Base-by-base conservation (phyloP, 768 basidiomycete genomes). In the Lentinula edodes region DNA sequence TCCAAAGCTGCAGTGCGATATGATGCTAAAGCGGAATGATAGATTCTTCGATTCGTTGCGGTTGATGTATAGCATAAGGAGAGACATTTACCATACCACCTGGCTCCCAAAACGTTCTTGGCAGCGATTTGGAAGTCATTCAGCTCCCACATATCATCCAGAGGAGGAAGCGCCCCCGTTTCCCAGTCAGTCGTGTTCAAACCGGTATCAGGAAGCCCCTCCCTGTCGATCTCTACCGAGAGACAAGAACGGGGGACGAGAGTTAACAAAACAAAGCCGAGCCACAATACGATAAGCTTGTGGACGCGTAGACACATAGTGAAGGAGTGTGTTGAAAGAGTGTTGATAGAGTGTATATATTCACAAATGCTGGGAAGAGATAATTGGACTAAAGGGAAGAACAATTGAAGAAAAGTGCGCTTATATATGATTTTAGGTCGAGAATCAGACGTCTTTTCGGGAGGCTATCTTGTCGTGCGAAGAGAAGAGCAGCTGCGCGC, bases 171-270 rank as follows among this genome's bases (percentile, higher is more conserved):
- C n/a, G 57, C 58, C 42, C 70, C 69, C 7, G 63, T 41, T 15
- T 52, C 62, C 70, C 70, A 71, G 6, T n/a, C 51, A 4, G 66
- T 65, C 8, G 70, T 71, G 51, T 70, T 62, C 12, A 71, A 63
- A 12, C 69, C 69, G 16, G 69, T 71, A 48, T 71, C 69, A 5
- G 70, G 70, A n/a, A 71, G 70, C 18, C 70, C 70, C 50, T 71
- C 70, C 59, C 50, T 66, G 58, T 71, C 66, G 50, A 71, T 67
- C n/a, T 34, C 55, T 13, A 68, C 68, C 5, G 60, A 60, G 8
- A 59, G 42, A 34, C 43, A 48, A 28, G 34, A 13, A 13, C 35
- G 45, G 20, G 38, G 34, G 34, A 48, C 7, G 5, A 23, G 6
- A 5, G 42, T 38, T 23, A 45, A 16, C 34, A 56, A 6, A n/a